A percentile compares a stretch with the other conserved stretches of the same genome.
Evolutionary conservation across 2,329 filamentous ascomycete species (phyloP).

Genomic region (Byssothecium circinans): DNA sequence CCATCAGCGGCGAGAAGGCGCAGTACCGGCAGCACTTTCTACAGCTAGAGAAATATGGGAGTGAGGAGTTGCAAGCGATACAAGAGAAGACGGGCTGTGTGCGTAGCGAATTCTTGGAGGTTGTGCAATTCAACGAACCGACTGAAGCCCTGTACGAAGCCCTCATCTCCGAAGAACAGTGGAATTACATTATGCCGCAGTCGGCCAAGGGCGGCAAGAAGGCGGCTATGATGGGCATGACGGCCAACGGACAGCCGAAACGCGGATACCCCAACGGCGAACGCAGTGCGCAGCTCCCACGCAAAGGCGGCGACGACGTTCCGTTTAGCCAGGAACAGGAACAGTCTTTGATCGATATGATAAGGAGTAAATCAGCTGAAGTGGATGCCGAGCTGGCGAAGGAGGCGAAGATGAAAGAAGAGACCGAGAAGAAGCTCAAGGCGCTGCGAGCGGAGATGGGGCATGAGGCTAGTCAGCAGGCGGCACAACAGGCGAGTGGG

Average conservation of each 20-base stretch:
- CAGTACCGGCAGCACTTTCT: slow-evolving; percentile 94
- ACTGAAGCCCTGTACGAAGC: slow-evolving; percentile 89
- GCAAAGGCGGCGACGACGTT: slow-evolving; percentile 36
- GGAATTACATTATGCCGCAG: slow-evolving; percentile 46
- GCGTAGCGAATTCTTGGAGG: slow-evolving; percentile 81
- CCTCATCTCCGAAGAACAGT: slow-evolving; percentile 72
- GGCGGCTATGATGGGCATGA: slow-evolving; percentile 25
- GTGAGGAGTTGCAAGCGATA: slow-evolving; percentile 66
- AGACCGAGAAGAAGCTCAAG: slow-evolving; percentile 35
- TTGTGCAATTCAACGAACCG: slow-evolving; percentile 96
- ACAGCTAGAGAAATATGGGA: slow-evolving; percentile 85
- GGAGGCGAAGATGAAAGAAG: slow-evolving; percentile 34
- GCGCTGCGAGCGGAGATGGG: slow-evolving; percentile 34
- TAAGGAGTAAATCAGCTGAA: slow-evolving; percentile 35
- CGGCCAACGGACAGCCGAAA: slow-evolving; percentile 36
- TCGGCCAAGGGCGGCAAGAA: slow-evolving; percentile 48
- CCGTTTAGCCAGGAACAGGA: slow-evolving; percentile 43
- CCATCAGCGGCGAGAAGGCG: slow-evolving; percentile 86
- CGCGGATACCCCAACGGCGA: slow-evolving; percentile 41
- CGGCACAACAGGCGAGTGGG: slow-evolving; percentile 42
- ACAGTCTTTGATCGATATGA: slow-evolving; percentile 30
- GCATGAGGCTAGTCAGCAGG: slow-evolving; percentile 41
- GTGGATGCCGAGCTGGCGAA: slow-evolving; percentile 38
- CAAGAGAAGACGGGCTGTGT: slow-evolving; percentile 59
- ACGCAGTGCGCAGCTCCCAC: slow-evolving; percentile 39